Percentiles rank a stretch among this genome's conserved stretches.
Conservation (phyloP, 495 filamentous ascomycete species). For the Aspergillus funiculosus region DNA sequence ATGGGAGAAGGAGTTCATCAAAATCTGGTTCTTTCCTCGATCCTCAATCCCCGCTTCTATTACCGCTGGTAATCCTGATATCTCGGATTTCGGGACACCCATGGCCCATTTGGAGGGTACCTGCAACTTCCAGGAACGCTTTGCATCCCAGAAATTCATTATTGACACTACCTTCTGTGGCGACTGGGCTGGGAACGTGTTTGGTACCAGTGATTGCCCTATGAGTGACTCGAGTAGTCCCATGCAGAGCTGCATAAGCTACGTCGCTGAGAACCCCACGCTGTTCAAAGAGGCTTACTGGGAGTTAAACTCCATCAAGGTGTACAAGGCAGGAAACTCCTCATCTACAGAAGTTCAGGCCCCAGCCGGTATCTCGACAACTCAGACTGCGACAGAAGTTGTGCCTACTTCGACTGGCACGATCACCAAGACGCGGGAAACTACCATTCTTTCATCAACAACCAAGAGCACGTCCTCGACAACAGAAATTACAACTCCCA, state of each 20-base stretch:
- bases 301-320: constrained; percentile 62
- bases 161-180: constrained; percentile 87
- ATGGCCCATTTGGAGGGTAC: constrained; percentile 54
- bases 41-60: constrained; percentile 53
- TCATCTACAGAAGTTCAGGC: background rate
- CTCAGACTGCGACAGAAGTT: background rate
- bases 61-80: constrained; percentile 52
- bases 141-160: constrained; percentile 67
- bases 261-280: constrained; percentile 57
- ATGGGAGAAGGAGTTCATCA: constrained; percentile 61
- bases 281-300: constrained; percentile 62
- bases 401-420: constrained; percentile 2
- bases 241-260: constrained; percentile 53
- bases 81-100: constrained; percentile 60
- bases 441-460: background rate
- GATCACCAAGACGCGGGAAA: background rate
- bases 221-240: constrained; percentile 31
- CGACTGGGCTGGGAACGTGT: constrained; percentile 72
- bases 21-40: constrained; percentile 75
- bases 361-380: background rate
- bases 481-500: background rate
- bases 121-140: constrained; percentile 62
- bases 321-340: constrained; percentile 44
- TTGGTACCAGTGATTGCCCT: constrained; percentile 34
- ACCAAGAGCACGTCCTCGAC: background rate